Base-by-base conservation (phyloP, 2,329 filamentous ascomycete species). In the Fusarium transvaalense region DNA sequence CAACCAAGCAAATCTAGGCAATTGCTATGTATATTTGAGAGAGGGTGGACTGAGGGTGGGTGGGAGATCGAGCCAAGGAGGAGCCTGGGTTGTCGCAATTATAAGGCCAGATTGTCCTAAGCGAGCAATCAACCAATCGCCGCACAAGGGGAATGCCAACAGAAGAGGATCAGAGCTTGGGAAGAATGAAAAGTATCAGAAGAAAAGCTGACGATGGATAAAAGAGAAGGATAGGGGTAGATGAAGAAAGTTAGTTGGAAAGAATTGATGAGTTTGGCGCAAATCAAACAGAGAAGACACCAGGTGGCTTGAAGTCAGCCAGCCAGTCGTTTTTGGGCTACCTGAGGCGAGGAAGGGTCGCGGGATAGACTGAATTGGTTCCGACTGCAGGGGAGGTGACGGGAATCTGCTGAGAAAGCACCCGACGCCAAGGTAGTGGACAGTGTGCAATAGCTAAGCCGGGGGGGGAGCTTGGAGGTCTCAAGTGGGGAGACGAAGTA, bases 61-160 rank as follows among this genome's bases (percentile, higher is more conserved):
- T 57, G 61, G 39, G 62, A 61, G 60, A 34, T 52, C 54, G 41
- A 42, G 60, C 52, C 60, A 59, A 56, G 64, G 48, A 66, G 47
- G 51, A 38, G 60, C 57, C 61, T 67, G 57, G 54, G 66, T 57
- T 64, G 64, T 70, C 69, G 72, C 69, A 72, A 71, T 69, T 71
- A 74, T 76, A 68, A 76, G 75, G 76, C 75, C 75, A 77, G 75
- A 68, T 71, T 76, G 75, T 74, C 75, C 76, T 72, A 55, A 76
- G 65, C 56, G 53, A 76, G 64, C 55, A 61, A 62, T 51, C 46
- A 60, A 54, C 65, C 67, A 52, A 51, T 62, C 61, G 62, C 64
- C 45, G 63, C 53, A 64, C 59, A 46, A 56, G n/a, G 66, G 56
- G 58, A 52, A 69, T 51, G 61, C 51, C 47, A 47, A 69, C 46